Percentiles rank a stretch among this genome's conserved stretches.
Conservation (phyloP, 768 basidiomycete species). For the Trametes maxima region DNA sequence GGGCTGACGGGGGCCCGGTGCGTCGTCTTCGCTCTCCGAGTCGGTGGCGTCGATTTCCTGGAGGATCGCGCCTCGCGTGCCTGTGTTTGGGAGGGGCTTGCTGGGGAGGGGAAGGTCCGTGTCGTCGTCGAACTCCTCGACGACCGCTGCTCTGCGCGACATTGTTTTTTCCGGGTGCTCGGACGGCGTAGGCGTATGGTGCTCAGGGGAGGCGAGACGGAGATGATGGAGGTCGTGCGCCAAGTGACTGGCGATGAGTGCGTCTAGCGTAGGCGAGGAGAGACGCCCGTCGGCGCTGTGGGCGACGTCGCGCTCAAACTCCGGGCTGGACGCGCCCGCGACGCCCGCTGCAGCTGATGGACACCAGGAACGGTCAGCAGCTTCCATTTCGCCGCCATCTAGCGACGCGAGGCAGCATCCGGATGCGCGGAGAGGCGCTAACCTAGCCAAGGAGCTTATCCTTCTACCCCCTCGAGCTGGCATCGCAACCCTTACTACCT, state of each 20-base stretch:
- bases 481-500: not conserved
- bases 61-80: slow-evolving; percentile 73
- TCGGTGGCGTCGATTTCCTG: slow-evolving; percentile 72
- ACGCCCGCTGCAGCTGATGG: not conserved
- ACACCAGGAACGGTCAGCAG: not conserved
- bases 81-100: slow-evolving; percentile 64
- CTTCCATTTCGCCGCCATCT: not conserved
- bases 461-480: not conserved
- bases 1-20: slow-evolving; percentile 5
- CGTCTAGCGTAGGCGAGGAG: not conserved
- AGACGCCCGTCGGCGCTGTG: not conserved
- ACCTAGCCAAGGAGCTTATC: not conserved
- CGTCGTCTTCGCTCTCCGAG: slow-evolving; percentile 29
- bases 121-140: slow-evolving; percentile 92
- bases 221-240: slow-evolving; percentile 15
- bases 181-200: not conserved
- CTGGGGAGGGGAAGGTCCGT: slow-evolving; percentile 85
- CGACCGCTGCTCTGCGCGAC: slow-evolving; percentile 70
- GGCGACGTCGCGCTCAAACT: not conserved
- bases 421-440: no score
- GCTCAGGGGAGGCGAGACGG: not conserved
- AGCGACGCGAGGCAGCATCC: no score
- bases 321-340: not conserved
- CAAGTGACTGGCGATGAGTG: slow-evolving; percentile 11
- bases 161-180: slow-evolving; percentile 38